These are phyloP conservation scores for Trichoderma sp. DNA, from an alignment of 2,329 filamentous ascomycete genomes.

Conservation along the genomic window DNA sequence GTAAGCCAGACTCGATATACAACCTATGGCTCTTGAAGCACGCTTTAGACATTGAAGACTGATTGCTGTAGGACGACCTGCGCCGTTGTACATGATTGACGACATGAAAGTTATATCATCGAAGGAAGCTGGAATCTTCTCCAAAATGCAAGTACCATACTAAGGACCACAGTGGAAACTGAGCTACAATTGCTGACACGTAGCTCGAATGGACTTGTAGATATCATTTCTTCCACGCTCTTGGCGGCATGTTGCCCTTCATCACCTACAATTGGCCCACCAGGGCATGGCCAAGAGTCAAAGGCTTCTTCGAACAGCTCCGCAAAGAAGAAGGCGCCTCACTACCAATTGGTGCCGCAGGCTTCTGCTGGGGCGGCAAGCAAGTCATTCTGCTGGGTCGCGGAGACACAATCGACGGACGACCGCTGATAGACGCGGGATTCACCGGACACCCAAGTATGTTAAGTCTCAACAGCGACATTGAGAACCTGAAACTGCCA, in stretches of 20 bases:
- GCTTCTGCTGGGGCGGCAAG: slow-evolving; percentile 66
- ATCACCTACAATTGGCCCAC: slow-evolving; percentile 34
- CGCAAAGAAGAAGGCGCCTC: slow-evolving; percentile 35
- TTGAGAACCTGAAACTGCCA: slow-evolving; percentile 47
- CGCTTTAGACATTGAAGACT: neutral
- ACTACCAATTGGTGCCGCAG: slow-evolving; percentile 51
- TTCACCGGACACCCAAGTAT: slow-evolving; percentile 57
- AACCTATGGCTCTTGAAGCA: neutral
- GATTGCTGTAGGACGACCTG: slow-evolving; percentile 30
- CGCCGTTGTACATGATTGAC: slow-evolving; percentile 36
- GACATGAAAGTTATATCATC: slow-evolving; percentile 28
- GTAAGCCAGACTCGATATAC: slow-evolving; percentile 24
- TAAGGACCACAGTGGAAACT: neutral
- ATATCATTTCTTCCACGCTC: slow-evolving; percentile 29
- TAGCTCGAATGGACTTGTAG: slow-evolving; percentile 21
- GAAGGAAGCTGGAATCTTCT: neutral
- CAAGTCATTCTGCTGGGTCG: slow-evolving; percentile 52
- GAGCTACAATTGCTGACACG: neutral
- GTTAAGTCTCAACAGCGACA: slow-evolving; percentile 49
- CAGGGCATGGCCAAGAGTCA: slow-evolving; percentile 38
- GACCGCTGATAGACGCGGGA: slow-evolving; percentile 50
- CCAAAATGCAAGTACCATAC: neutral
- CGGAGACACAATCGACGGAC: slow-evolving; percentile 34
- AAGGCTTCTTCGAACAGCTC: slow-evolving; percentile 40
- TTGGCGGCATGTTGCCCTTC: slow-evolving; percentile 36